Evolutionary conservation across 2,329 filamentous ascomycete species (phyloP).

Genomic region (Aureobasidium subglaciale): DNA sequence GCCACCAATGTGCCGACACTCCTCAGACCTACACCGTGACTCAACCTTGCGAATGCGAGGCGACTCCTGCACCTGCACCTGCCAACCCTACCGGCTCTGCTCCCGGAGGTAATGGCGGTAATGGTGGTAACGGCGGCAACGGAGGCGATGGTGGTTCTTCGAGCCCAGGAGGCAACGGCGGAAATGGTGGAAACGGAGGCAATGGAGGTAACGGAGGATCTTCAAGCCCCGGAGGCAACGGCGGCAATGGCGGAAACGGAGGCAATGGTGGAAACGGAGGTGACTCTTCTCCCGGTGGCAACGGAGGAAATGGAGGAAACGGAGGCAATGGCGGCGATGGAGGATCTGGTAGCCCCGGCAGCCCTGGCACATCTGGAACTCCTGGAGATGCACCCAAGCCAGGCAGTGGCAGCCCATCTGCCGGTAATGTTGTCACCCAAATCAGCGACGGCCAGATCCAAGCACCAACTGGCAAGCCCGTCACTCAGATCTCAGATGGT

Average conservation of each 20-base stretch:
- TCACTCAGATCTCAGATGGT: constrained; percentile 19
- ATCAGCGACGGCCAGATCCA: constrained; percentile 23
- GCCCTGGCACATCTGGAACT: constrained; percentile 2
- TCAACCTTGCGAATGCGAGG: constrained; percentile 29
- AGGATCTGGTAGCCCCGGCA: not conserved
- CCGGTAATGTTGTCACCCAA: constrained; percentile 19
- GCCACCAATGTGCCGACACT: constrained; percentile 26
- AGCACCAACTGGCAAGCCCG: not conserved
- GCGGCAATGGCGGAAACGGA: constrained; percentile 5
- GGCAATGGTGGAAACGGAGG: constrained; percentile 15
- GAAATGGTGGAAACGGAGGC: constrained; percentile 12
- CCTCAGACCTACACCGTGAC: constrained; percentile 29
- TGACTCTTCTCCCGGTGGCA: not conserved
- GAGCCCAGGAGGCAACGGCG: constrained; percentile 17
- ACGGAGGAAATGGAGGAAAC: constrained; percentile 11
- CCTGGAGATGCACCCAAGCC: not conserved
- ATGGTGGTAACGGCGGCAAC: not conserved
- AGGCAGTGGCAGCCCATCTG: not conserved
- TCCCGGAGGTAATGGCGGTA: constrained; percentile 6
- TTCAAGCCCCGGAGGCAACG: not conserved
- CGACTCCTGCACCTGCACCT: constrained; percentile 21
- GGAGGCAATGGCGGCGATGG: constrained; percentile 15
- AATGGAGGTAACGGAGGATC: not conserved
- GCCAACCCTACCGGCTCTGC: constrained; percentile 18
- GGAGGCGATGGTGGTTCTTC: not conserved